phyloP scores from a whole-genome alignment of 169 alveolate species.

The Eimeria nieschulzi region DNA sequence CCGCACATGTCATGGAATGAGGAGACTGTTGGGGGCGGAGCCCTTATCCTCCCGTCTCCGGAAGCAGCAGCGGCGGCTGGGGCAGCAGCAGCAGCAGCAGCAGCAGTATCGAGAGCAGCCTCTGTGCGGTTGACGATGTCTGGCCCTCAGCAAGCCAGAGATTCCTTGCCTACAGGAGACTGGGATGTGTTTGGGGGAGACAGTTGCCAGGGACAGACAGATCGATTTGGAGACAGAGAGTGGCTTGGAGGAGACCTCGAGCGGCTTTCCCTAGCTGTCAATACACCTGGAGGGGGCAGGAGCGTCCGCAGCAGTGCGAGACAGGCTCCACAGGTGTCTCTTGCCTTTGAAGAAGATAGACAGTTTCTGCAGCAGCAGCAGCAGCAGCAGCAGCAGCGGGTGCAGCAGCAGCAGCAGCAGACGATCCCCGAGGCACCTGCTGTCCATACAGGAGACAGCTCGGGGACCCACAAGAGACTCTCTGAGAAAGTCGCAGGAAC shows the following conservation, averaged over 20 bases:
- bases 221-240: neutral
- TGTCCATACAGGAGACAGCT: too few species aligned
- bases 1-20: neutral
- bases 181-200: neutral
- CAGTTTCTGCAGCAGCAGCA: neutral
- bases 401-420: neutral
- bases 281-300: neutral
- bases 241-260: neutral
- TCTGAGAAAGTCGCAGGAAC: neutral
- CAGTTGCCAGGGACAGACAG: neutral
- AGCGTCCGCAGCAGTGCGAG: neutral
- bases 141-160: neutral
- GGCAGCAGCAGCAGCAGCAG: neutral
- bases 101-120: neutral
- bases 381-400: neutral
- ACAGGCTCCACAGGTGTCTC: neutral
- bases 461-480: neutral
- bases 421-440: neutral
- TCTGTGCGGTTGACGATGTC: neutral
- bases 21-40: neutral
- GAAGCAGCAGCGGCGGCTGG: neutral
- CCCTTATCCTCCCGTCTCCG: neutral
- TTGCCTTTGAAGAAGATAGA: neutral
- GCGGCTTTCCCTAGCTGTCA: neutral
- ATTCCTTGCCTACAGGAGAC: neutral